A percentile compares a stretch with the other conserved stretches of the same genome.
These are phyloP conservation scores for Aschersonia sp. DNA, from an alignment of 2,329 filamentous ascomycete genomes.

Conservation along the genomic window DNA sequence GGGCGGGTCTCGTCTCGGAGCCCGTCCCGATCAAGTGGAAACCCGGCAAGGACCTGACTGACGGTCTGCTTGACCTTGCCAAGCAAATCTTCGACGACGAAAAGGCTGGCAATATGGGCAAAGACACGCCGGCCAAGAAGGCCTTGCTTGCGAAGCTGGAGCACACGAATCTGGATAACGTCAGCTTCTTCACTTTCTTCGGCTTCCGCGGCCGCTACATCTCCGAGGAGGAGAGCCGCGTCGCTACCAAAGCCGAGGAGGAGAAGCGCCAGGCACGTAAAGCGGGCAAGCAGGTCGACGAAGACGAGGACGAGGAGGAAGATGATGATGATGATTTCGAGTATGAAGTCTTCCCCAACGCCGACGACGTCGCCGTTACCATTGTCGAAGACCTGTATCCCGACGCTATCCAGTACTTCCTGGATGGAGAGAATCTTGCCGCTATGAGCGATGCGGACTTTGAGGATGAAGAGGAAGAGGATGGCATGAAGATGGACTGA, in stretches of 20 bases:
- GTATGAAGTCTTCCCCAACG: conserved; percentile 76
- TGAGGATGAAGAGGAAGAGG: conserved; percentile 28
- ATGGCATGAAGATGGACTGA: conserved; percentile 33
- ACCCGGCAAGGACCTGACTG: conserved; percentile 63
- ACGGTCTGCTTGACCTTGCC: conserved; percentile 63
- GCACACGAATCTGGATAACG: conserved; percentile 44
- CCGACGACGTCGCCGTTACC: conserved; percentile 66
- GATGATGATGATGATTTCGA: conserved; percentile 45
- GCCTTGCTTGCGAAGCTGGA: conserved; percentile 40
- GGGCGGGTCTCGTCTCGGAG: conserved; percentile 70
- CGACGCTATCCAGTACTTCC: conserved; percentile 79
- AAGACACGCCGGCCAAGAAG: conserved; percentile 32
- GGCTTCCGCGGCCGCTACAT: conserved; percentile 60
- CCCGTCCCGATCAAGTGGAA: conserved; percentile 84
- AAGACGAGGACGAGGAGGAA: conserved; percentile 28
- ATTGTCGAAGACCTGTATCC: conserved; percentile 84
- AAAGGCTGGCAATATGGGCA: conserved; percentile 25
- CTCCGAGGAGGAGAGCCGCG: conserved; percentile 54
- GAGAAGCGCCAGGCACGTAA: conserved; percentile 37
- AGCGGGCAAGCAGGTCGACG: conserved; percentile 35
- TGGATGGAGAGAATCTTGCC: conserved; percentile 49
- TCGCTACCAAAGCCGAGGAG: conserved; percentile 44
- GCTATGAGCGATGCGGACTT: conserved; percentile 56
- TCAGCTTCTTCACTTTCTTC: conserved; percentile 85
- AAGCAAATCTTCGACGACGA: conserved; percentile 51